These are phyloP conservation scores for Tolypocladium guangdongense DNA, from an alignment of 2,329 filamentous ascomycete species.

Conservation along the genomic window DNA sequence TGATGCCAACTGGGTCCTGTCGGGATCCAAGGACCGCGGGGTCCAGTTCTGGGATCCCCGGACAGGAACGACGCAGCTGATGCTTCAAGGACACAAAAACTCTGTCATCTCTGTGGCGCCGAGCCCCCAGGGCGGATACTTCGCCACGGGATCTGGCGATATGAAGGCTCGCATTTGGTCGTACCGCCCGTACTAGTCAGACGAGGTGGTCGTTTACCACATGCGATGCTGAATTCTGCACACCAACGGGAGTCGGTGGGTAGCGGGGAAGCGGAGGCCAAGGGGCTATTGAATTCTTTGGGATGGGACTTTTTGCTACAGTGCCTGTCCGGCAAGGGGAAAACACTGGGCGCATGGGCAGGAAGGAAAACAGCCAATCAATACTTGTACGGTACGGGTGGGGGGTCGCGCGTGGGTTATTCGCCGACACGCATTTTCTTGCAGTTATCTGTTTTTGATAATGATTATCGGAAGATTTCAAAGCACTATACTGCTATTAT, in stretches of 20 bases:
- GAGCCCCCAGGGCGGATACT: slow-evolving; percentile 76
- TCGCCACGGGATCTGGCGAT: slow-evolving; percentile 93
- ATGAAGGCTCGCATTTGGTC: slow-evolving; percentile 98
- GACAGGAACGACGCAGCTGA: slow-evolving; percentile 88
- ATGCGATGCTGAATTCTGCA: neutral
- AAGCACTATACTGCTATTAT: neutral
- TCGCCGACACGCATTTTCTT: neutral
- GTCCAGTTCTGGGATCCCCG: slow-evolving; percentile 98
- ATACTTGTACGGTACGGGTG: slow-evolving; percentile 14
- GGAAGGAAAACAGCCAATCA: slow-evolving; percentile 13
- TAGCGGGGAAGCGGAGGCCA: slow-evolving; percentile 3
- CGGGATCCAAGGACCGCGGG: slow-evolving; percentile 90
- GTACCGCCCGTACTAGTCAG: slow-evolving; percentile 43
- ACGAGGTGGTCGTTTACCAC: neutral
- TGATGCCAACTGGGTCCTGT: slow-evolving; percentile 91
- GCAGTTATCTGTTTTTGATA: slow-evolving; percentile 3
- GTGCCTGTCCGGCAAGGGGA: slow-evolving; percentile 1
- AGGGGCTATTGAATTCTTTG: neutral
- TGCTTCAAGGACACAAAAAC: slow-evolving; percentile 98
- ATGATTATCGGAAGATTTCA: slow-evolving; percentile 9
- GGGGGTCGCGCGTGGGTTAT: slow-evolving; percentile 5
- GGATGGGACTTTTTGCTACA: slow-evolving; percentile 1
- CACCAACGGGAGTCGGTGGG: neutral
- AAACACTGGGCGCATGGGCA: slow-evolving; percentile 14
- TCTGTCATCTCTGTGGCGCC: slow-evolving; percentile 96